A percentile compares a stretch with the other conserved stretches of the same genome.
Evolutionary conservation across 352 stramenopile genomes (phyloP).

Genomic region (Globisporangium carolinianum): DNA sequence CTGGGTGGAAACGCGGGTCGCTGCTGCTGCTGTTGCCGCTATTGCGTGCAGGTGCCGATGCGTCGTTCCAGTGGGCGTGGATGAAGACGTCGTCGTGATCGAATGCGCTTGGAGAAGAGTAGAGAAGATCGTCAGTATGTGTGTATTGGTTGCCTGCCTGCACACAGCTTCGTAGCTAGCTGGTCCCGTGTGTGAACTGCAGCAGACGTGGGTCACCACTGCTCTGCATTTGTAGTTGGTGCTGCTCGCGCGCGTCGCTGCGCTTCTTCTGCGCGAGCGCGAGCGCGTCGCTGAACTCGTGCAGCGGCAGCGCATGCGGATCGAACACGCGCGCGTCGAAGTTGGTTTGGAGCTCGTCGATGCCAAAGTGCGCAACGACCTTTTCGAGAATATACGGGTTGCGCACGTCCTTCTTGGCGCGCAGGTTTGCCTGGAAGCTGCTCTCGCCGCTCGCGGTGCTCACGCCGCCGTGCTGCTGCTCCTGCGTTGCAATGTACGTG

Average conservation of each 20-base stretch:
- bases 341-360: slow-evolving; percentile 77
- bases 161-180: too few relatives aligned
- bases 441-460: not conserved
- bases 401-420: slow-evolving; percentile 77
- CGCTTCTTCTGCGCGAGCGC: slow-evolving; percentile 57
- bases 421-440: slow-evolving; percentile 63
- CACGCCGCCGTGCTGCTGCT: slow-evolving; percentile 12
- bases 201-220: slow-evolving; percentile 20
- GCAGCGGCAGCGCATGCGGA: slow-evolving; percentile 51
- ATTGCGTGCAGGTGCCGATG: slow-evolving; percentile 1
- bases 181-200: slow-evolving; percentile 10
- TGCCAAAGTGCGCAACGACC: slow-evolving; percentile 81
- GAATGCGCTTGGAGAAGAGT: too few relatives aligned
- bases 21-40: not conserved
- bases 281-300: slow-evolving; percentile 65
- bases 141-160: too few relatives aligned
- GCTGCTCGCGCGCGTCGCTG: slow-evolving; percentile 25
- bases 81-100: slow-evolving; percentile 1
- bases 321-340: slow-evolving; percentile 63
- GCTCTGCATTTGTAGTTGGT: too few relatives aligned
- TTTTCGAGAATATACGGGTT: slow-evolving; percentile 87
- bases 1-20: not conserved
- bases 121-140: too few relatives aligned
- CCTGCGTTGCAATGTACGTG: slow-evolving; percentile 40
- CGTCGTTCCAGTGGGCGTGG: slow-evolving; percentile 4